Conservation (phyloP, 225 moss, liverwort and hornwort genomes). For the Anthoceros angustus region DNA sequence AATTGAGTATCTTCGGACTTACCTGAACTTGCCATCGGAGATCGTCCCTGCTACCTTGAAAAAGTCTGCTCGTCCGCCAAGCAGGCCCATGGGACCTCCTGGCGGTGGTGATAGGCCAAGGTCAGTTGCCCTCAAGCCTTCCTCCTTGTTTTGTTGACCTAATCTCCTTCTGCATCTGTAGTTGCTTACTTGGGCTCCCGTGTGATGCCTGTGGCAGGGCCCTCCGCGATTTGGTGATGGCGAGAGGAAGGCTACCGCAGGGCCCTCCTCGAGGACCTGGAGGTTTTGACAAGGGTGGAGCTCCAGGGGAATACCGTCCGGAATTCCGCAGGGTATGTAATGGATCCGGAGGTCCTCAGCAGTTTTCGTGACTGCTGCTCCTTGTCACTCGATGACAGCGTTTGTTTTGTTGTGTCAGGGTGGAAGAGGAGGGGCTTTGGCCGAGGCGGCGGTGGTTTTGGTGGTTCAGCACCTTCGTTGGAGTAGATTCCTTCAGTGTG, state of each 20-base stretch:
- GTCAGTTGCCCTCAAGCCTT: background rate
- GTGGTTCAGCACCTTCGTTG: slow-evolving; percentile 28
- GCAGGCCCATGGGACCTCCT: slow-evolving; percentile 53
- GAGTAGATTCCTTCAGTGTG: background rate
- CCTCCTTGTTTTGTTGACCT: too few relatives aligned
- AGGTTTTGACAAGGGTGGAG: slow-evolving; percentile 69
- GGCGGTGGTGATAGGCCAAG: slow-evolving; percentile 47
- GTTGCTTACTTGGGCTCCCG: background rate
- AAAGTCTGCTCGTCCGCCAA: slow-evolving; percentile 68
- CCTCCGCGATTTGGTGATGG: slow-evolving; percentile 29
- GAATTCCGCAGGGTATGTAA: slow-evolving; percentile 49
- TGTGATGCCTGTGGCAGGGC: background rate
- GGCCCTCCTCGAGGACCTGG: slow-evolving; percentile 45
- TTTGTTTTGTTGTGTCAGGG: slow-evolving; percentile 5
- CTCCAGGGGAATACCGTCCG: slow-evolving; percentile 71
- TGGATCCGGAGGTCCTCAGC: background rate
- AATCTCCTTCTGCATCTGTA: too few relatives aligned
- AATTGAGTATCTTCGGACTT: slow-evolving; percentile 61
- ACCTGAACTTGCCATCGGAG: slow-evolving; percentile 67
- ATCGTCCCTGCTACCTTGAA: slow-evolving; percentile 77
- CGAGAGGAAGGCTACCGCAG: slow-evolving; percentile 68
- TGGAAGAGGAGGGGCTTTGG: slow-evolving; percentile 40
- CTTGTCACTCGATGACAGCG: too few relatives aligned
- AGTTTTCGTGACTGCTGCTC: too few relatives aligned
- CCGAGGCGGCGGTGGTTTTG: slow-evolving; percentile 58